phyloP scores from a whole-genome alignment of 371 early-diverging fungal species.

The Cokeromyces recurvatus region DNA sequence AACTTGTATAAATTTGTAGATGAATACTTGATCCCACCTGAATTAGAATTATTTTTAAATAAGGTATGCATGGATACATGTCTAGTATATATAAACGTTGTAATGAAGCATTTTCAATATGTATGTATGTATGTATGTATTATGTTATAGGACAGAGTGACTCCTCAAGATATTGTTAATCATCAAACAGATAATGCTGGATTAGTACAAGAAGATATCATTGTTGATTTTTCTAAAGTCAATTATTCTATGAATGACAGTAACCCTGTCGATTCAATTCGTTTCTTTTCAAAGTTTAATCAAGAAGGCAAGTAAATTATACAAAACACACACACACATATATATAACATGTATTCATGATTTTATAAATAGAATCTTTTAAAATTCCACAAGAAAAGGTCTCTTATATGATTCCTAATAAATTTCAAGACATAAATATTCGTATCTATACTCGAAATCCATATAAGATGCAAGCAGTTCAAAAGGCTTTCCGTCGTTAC shows the following conservation, averaged over 20 bases:
- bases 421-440: conserved; percentile 67
- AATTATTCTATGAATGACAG: conserved; percentile 79
- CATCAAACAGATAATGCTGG: conserved; percentile 53
- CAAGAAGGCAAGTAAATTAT: conserved; percentile 29
- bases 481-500: conserved; percentile 50
- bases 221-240: conserved; percentile 66
- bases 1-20: conserved; percentile 89
- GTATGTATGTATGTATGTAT: background rate
- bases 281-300: conserved; percentile 75
- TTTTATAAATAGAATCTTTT: conserved; percentile 56
- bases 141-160: conserved; percentile 42
- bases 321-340: background rate
- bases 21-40: conserved; percentile 70
- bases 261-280: conserved; percentile 84
- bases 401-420: conserved; percentile 66
- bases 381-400: conserved; percentile 66
- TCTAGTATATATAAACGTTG: no score
- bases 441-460: conserved; percentile 64
- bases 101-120: conserved; percentile 20
- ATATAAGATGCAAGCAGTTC: conserved; percentile 53
- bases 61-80: conserved; percentile 22
- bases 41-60: conserved; percentile 38
- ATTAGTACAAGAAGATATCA: conserved; percentile 61
- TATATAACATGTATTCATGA: no score
- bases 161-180: conserved; percentile 51